Evolutionary conservation across 352 stramenopile species (phyloP), one percentile per base, ranked within the genome.

Genomic region (Saprolegnia parasitica): DNA sequence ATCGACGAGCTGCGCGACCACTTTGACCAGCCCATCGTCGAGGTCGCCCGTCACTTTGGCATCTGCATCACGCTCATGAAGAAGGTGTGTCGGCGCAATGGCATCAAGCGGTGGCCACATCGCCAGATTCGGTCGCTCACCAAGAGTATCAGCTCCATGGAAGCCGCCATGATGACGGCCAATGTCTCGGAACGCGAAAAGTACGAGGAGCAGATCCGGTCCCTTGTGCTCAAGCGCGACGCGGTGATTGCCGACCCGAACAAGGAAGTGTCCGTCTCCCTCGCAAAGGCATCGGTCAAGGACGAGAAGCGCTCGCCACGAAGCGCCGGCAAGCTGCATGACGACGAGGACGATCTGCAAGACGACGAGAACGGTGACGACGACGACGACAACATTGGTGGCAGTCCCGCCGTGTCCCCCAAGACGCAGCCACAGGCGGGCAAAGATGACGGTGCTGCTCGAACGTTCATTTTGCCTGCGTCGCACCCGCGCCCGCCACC

Each of bases 1-100:
- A 90, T 95, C 49, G 87, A 92, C 23, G 85, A 93, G 72, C 75
- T 95, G 20, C 81, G 86, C 40, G 81, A 79, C 39, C 87, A 95
- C 70, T 95, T 95, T 72, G 86, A 95, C 54, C 83, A 86, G 8
- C 87, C 87, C 3, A 93, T 95, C 73, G 90, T 93, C 52, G 87
- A 95, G 56, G 87, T 95, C n/a, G 87, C 87, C 24, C 91, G 93
- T 74, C 82, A 92, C 66, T 95, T 95, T 81, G 87, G 87, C 32
- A 93, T 95, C 52, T 95, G 87, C 72, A 95, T 95, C 74, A 95
- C 87, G 67, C 79, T 95, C 47, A 95, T 95, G 87, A 95, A 88
- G 74, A 88, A 88, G 67, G 85, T 88, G 55, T 88, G 81, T 29
- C 77, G 81, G 13, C 79, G 79, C 65, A 88, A 88, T 65, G 81